Percentiles rank a stretch among this genome's conserved stretches.
Evolutionary conservation across 1,139 yeast species (phyloP).

Genomic region (Saccharomyces hybrid): DNA sequence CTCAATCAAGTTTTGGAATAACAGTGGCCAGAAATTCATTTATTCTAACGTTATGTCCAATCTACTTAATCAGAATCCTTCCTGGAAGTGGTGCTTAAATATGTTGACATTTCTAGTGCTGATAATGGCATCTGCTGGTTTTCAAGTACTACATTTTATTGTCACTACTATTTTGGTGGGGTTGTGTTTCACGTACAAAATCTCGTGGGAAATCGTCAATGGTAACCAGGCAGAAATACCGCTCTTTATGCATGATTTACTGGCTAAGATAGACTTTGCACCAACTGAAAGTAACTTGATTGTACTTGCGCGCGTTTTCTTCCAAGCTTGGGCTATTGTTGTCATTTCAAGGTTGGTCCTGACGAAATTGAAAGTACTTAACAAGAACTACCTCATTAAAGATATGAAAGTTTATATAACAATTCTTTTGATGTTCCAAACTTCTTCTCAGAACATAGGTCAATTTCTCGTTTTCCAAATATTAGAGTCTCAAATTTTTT

Average conservation of each 20-base stretch:
- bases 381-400: constrained; percentile 6
- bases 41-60: constrained; percentile 42
- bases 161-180: constrained; percentile 37
- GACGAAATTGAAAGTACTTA: constrained; percentile 1
- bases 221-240: constrained; percentile 35
- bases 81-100: constrained; percentile 45
- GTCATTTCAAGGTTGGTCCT: neutral
- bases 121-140: neutral
- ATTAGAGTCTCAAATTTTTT: constrained; percentile 11
- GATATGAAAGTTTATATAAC: constrained; percentile 43
- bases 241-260: constrained; percentile 9
- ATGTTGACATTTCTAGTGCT: constrained; percentile 36
- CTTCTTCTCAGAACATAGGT: constrained; percentile 63
- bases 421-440: constrained; percentile 59
- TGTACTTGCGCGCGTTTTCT: neutral
- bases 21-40: constrained; percentile 78
- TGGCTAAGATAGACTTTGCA: neutral
- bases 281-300: neutral
- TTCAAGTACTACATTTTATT: constrained; percentile 34
- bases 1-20: constrained; percentile 75
- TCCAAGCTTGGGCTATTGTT: constrained; percentile 12
- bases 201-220: constrained; percentile 42
- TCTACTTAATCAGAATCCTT: constrained; percentile 26
- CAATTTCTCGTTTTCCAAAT: constrained; percentile 50
- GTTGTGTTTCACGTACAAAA: constrained; percentile 49